These are phyloP conservation scores for Stemphylium vesicarium DNA, from an alignment of 2,329 filamentous ascomycete species.

Conservation along the genomic window DNA sequence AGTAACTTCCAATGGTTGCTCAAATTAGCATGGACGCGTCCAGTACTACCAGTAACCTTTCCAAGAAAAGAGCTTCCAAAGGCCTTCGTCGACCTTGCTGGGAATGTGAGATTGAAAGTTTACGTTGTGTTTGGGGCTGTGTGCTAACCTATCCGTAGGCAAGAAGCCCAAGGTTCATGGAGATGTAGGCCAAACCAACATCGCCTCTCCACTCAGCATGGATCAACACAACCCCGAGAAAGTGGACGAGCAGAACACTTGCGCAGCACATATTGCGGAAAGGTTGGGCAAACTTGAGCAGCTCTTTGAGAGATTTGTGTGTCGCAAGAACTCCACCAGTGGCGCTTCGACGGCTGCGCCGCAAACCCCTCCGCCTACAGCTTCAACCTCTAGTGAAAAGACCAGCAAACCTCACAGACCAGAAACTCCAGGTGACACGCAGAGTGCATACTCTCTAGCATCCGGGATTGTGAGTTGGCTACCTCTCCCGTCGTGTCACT, in stretches of 20 bases:
- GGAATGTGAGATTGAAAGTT: conserved; percentile 40
- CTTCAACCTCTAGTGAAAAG: conserved; percentile 27
- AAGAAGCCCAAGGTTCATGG: conserved; percentile 38
- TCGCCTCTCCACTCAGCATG: conserved; percentile 20
- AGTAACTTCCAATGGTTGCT: not conserved
- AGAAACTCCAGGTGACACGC: conserved; percentile 28
- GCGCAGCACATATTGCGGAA: conserved; percentile 41
- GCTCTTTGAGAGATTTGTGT: conserved; percentile 46
- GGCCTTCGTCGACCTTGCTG: conserved; percentile 40
- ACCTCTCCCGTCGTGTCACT: not conserved
- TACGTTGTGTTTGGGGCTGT: not conserved
- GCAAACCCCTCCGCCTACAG: conserved; percentile 29
- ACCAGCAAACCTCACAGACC: conserved; percentile 27
- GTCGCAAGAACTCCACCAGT: conserved; percentile 33
- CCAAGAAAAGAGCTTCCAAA: conserved; percentile 36
- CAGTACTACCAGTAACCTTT: conserved; percentile 21
- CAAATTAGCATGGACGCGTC: conserved; percentile 27
- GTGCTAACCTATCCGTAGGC: conserved; percentile 33
- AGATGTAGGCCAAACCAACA: conserved; percentile 19
- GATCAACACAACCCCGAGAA: conserved; percentile 21
- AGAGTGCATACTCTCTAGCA: conserved; percentile 38
- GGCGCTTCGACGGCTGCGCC: conserved; percentile 15
- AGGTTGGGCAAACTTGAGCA: conserved; percentile 44
- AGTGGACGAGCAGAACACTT: conserved; percentile 28
- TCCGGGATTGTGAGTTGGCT: conserved; percentile 39